These are phyloP conservation scores for Posidonia australis DNA, from an alignment of 106 monocot species.

Conservation along the genomic window DNA sequence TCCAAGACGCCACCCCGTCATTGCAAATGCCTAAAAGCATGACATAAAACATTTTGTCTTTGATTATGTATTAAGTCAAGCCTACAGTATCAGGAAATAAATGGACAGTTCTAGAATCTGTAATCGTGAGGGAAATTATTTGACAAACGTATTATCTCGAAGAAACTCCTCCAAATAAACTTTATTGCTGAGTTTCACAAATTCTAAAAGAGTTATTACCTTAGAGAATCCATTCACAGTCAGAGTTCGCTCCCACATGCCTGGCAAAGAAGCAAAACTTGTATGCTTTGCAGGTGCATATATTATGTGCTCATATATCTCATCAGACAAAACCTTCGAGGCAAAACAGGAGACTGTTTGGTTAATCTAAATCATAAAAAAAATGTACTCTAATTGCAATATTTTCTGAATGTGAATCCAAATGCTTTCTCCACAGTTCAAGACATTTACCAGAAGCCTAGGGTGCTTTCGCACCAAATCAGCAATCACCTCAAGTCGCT, in stretches of 20 bases:
- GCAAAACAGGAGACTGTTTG: slow-evolving; percentile 4
- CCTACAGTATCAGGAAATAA: background rate
- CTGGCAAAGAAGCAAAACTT: slow-evolving; percentile 91
- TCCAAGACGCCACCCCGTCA: slow-evolving; percentile 98
- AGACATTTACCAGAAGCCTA: slow-evolving; percentile 60
- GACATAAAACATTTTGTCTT: background rate
- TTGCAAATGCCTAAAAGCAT: slow-evolving; percentile 72
- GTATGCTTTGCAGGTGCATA: slow-evolving; percentile 87
- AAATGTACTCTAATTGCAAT: background rate
- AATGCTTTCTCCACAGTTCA: background rate
- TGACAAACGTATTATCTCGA: background rate
- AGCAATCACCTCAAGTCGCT: slow-evolving; percentile 84
- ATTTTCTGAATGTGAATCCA: background rate
- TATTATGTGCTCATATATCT: slow-evolving; percentile 98
- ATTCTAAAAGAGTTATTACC: slow-evolving; percentile 22
- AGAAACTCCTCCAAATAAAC: background rate
- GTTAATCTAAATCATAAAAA: background rate
- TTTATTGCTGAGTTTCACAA: background rate
- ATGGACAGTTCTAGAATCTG: background rate
- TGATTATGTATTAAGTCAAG: no score
- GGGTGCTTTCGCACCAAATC: slow-evolving; percentile 83
- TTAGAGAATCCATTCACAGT: slow-evolving; percentile 99
- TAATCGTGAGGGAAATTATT: background rate
- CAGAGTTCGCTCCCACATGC: slow-evolving; percentile 93
- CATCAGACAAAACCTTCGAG: slow-evolving; percentile 86